Evolutionary conservation across 768 basidiomycete species (phyloP).

Genomic region (Neoboletus magnificus): DNA sequence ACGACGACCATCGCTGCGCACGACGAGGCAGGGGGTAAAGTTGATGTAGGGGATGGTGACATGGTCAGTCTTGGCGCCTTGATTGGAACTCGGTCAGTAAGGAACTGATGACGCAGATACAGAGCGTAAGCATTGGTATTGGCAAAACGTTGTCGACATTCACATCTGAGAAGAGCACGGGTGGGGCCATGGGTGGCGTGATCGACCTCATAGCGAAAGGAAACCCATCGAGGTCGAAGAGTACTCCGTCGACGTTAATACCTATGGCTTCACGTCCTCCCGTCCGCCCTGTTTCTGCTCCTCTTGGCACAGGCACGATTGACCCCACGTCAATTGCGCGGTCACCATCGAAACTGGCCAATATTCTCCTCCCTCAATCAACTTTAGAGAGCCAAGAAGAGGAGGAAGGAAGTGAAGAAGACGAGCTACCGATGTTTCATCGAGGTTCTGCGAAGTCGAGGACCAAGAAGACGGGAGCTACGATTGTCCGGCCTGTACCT

Average conservation of each 20-base stretch:
- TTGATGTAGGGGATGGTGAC: not conserved
- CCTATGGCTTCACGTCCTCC: not conserved
- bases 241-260: not conserved
- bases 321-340: not conserved
- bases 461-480: not conserved
- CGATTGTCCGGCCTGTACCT: slow-evolving; percentile 1
- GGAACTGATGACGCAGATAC: not conserved
- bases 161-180: not conserved
- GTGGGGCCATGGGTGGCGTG: not conserved
- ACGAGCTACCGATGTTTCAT: slow-evolving; percentile 22
- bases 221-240: not conserved
- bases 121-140: slow-evolving; percentile 7
- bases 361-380: slow-evolving; percentile 7
- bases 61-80: slow-evolving; percentile 7
- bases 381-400: slow-evolving; percentile 11
- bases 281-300: not conserved
- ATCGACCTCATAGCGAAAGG: slow-evolving; percentile 8
- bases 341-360: slow-evolving; percentile 14
- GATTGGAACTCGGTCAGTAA: not conserved
- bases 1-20: not conserved
- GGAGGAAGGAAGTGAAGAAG: slow-evolving; percentile 7
- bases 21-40: not conserved
- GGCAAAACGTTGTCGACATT: not conserved
- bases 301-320: not conserved
- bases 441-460: slow-evolving; percentile 4